These are phyloP conservation scores for Coemansia sp. DNA, from an alignment of 192 early-diverging fungal genomes.

Conservation along the genomic window DNA sequence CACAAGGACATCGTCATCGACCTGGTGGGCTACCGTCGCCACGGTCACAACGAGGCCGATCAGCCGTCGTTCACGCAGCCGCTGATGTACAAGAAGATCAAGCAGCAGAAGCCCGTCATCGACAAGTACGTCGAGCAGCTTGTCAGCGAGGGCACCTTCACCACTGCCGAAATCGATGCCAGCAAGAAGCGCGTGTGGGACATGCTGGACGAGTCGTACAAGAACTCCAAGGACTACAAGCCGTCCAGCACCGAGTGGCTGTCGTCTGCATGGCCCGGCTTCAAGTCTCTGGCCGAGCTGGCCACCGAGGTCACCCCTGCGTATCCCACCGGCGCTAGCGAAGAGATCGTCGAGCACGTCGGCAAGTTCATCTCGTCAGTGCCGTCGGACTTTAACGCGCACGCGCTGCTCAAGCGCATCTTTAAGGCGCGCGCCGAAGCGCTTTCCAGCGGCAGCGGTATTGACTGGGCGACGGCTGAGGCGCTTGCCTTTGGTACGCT, in stretches of 20 bases:
- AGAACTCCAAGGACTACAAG: constrained; percentile 85
- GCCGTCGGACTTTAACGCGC: constrained; percentile 82
- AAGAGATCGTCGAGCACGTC: constrained; percentile 76
- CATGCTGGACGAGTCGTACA: constrained; percentile 91
- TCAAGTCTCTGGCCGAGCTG: constrained; percentile 75
- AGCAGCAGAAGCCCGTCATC: constrained; percentile 78
- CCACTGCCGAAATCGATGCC: constrained; percentile 75
- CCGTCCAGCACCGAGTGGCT: constrained; percentile 91
- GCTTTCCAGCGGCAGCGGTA: constrained; percentile 72
- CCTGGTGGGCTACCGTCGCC: constrained; percentile 94
- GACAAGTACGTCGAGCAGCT: constrained; percentile 87
- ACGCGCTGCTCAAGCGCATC: constrained; percentile 84
- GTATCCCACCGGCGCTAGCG: constrained; percentile 68
- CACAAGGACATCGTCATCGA: constrained; percentile 97
- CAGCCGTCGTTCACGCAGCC: constrained; percentile 99
- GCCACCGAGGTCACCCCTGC: constrained; percentile 68
- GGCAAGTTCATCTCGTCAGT: constrained; percentile 78
- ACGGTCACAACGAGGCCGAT: constrained; percentile 99
- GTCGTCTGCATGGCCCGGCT: constrained; percentile 89
- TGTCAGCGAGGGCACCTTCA: constrained; percentile 79
- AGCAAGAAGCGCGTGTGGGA: constrained; percentile 92
- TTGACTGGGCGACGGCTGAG: constrained; percentile 97
- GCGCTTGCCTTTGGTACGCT: constrained; percentile 89
- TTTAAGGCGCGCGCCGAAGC: constrained; percentile 81
- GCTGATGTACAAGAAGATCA: constrained; percentile 91